Conservation (phyloP, 139 green algal genomes). For the Choricystis sp. region DNA sequence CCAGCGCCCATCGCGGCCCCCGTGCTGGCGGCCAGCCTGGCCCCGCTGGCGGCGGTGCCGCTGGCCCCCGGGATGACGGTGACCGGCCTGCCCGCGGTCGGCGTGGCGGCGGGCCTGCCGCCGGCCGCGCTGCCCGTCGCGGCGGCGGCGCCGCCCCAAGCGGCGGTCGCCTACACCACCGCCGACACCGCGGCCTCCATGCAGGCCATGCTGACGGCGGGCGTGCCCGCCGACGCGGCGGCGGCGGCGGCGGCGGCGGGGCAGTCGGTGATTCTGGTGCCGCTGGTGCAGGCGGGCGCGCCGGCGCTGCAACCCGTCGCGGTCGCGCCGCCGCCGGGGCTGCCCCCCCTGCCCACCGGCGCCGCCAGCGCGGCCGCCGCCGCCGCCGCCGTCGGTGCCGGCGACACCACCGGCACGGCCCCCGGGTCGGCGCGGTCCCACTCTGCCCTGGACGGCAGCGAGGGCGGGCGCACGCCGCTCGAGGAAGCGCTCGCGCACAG, state of each 20-base stretch:
- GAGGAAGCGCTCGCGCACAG: not conserved
- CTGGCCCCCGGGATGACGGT: not conserved
- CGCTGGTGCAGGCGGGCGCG: not conserved
- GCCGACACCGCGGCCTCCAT: not conserved
- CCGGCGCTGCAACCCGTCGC: too few relatives aligned
- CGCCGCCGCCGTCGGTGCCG: too few relatives aligned
- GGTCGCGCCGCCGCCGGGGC: too few relatives aligned
- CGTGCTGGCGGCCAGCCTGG: not conserved
- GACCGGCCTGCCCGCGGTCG: not conserved
- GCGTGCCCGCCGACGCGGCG: not conserved
- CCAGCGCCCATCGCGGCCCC: not conserved
- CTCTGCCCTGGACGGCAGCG: not conserved
- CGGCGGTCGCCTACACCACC: not conserved
- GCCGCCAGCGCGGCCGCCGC: not conserved
- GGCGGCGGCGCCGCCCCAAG: too few relatives aligned
- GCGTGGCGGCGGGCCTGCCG: not conserved
- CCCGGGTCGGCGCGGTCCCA: not conserved
- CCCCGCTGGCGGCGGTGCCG: not conserved
- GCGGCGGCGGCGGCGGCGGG: not conserved
- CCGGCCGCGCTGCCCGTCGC: not conserved
- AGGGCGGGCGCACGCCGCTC: not conserved
- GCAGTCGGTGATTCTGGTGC: slow-evolving; percentile 1
- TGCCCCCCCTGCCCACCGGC: not conserved
- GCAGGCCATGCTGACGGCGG: not conserved
- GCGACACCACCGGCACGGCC: too few relatives aligned